phyloP scores from a whole-genome alignment of 208 protist species.

The Porcisia deanei region DNA sequence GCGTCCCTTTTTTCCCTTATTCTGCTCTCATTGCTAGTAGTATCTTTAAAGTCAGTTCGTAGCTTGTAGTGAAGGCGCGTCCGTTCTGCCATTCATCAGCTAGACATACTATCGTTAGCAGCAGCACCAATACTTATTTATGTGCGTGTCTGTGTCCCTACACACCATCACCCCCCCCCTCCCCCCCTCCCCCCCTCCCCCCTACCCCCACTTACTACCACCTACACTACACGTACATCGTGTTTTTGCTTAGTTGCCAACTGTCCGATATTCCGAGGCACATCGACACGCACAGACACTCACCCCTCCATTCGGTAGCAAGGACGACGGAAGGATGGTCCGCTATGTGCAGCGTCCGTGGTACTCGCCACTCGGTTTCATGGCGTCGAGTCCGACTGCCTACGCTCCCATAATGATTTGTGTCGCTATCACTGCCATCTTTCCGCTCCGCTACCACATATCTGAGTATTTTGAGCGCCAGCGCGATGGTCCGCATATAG shows the following conservation, averaged over 20 bases:
- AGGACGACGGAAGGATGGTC: conserved; percentile 49
- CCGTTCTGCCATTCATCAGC: too few relatives aligned
- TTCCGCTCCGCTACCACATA: conserved; percentile 76
- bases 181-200: too few relatives aligned
- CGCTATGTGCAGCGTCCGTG: conserved; percentile 86
- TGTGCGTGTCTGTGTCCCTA: not conserved
- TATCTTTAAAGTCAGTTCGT: too few relatives aligned
- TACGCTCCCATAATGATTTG: conserved; percentile 60
- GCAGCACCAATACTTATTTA: not conserved
- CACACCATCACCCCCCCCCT: too few relatives aligned
- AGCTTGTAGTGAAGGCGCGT: too few relatives aligned
- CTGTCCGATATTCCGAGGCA: too few relatives aligned
- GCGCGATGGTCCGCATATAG: conserved; percentile 66
- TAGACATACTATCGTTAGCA: too few relatives aligned
- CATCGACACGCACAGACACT: not conserved
- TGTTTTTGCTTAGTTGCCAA: too few relatives aligned
- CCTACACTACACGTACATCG: too few relatives aligned
- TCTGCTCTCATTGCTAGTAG: too few relatives aligned
- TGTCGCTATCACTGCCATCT: conserved; percentile 39
- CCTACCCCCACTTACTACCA: too few relatives aligned
- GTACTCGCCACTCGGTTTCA: conserved; percentile 87
- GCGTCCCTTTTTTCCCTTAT: too few relatives aligned
- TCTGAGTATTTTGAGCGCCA: conserved; percentile 91
- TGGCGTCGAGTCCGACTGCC: conserved; percentile 60
- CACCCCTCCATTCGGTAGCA: not conserved